phyloP scores from a whole-genome alignment of 306 rosid genomes.

The Lotus japonicus region DNA sequence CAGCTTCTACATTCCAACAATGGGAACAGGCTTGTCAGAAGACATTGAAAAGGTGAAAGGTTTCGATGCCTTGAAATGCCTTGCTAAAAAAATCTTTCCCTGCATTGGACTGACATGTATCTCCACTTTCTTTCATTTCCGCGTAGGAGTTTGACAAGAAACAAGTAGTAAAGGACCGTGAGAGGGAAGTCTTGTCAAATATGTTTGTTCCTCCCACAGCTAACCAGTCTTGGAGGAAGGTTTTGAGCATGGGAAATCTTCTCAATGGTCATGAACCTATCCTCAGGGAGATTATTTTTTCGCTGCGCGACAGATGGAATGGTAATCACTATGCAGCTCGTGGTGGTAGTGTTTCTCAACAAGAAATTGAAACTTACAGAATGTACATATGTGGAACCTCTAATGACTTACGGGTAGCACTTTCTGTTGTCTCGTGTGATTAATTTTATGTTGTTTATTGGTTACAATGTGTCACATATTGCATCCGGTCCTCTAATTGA shows the following conservation, averaged over 20 bases:
- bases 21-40: constrained; percentile 46
- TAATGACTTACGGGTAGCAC: constrained; percentile 83
- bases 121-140: constrained; percentile 8
- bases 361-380: constrained; percentile 74
- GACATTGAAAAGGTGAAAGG: constrained; percentile 48
- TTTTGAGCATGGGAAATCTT: constrained; percentile 97
- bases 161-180: constrained; percentile 46
- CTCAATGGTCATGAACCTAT: constrained; percentile 94
- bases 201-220: constrained; percentile 85
- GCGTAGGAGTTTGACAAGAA: constrained; percentile 62
- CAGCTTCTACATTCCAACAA: constrained; percentile 56
- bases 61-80: neutral
- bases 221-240: constrained; percentile 93
- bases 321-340: constrained; percentile 80
- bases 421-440: constrained; percentile 89
- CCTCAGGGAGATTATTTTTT: constrained; percentile 76
- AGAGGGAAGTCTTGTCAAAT: constrained; percentile 63
- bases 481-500: too few relatives aligned
- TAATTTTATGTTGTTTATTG: constrained; percentile 26
- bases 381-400: constrained; percentile 89
- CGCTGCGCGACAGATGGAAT: constrained; percentile 47
- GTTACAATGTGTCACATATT: too few relatives aligned
- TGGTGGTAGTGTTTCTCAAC: constrained; percentile 34
- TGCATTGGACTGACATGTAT: constrained; percentile 24
- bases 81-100: neutral